These are phyloP conservation scores for Erodium texanum DNA, from an alignment of 441 rosid genomes.

Conservation along the genomic window DNA sequence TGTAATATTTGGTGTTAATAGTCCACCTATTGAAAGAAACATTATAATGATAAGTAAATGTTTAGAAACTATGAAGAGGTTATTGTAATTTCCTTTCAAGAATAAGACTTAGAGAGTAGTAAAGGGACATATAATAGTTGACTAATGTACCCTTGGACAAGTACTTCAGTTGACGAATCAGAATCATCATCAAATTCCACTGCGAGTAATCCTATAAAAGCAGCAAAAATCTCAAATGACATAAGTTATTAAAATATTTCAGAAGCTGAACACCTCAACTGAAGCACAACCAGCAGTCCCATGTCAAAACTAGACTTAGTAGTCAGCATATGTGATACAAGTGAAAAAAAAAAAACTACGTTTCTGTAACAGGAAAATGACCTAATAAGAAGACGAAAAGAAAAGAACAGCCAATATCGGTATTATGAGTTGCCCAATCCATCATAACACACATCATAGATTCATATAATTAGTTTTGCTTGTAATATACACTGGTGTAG, in stretches of 20 bases:
- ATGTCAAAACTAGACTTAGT: not conserved
- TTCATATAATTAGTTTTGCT: too few species aligned
- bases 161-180: conserved; percentile 27
- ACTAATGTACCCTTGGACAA: conserved; percentile 38
- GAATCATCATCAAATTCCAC: conserved; percentile 52
- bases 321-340: not conserved
- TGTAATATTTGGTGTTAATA: conserved; percentile 78
- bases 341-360: not conserved
- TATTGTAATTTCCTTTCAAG: not conserved
- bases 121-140: not conserved
- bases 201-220: conserved; percentile 45
- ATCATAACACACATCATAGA: too few species aligned
- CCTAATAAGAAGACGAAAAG: not conserved
- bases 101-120: too few species aligned
- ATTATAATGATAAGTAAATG: not conserved
- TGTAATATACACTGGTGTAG: too few species aligned
- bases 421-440: too few species aligned
- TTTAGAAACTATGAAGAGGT: not conserved
- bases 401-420: not conserved
- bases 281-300: not conserved
- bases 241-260: not conserved
- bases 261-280: not conserved
- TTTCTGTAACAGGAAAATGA: not conserved
- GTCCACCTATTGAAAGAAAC: conserved; percentile 54
- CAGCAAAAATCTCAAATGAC: not conserved